Evolutionary conservation across 805 yeast genomes (phyloP), one percentile per base, ranked within the genome.

Genomic region (Maudiozyma pseudohumilis): DNA sequence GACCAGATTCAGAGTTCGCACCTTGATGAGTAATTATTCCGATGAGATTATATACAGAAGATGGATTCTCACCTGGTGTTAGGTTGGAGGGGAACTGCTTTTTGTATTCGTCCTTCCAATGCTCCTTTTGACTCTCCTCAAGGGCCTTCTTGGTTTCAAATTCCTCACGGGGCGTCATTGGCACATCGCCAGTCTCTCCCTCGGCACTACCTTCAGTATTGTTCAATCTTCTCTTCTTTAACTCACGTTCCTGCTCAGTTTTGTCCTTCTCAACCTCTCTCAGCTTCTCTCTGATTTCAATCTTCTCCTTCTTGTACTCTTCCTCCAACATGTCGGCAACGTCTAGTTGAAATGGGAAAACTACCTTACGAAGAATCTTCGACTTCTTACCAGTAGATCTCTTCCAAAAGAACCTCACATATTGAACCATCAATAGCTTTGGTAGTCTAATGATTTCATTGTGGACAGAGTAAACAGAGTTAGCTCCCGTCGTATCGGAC

Each of bases 371-470:
- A 58, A 92, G 69, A 56, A 92, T 92, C 63, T 92, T 92, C 15
- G 95, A 82, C 65, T 92, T 92, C 62, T 81, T 83, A 46, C 75
- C 75, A 3, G 94, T 83, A 40, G 89, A 94, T 55, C 89, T 75
- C 57, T 89, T 84, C 98, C 98, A 92, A 61, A 77, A 92, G 58
- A 92, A 92, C 55, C 99, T 74, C 44, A 92, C 92, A 62, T 83
- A 92, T 57, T 92, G 94, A 29, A 92, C 86, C 8, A 89, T 83
- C 49, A 92, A 68, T 56, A 80, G 80, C 53, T 83, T 80, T 41
- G 99, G 99, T 47, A 92, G 66, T 55, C 82, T 76, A 1, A 81
- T 72, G 40, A 92, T 80, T 38, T 72, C 61, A 41, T 59, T 64
- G 23, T 54, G 58, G 32, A 85, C 70, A 46, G 76, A 76, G 58